These are phyloP conservation scores for Rhizopogon vinicolor DNA, from an alignment of 768 basidiomycete genomes.

Conservation along the genomic window DNA sequence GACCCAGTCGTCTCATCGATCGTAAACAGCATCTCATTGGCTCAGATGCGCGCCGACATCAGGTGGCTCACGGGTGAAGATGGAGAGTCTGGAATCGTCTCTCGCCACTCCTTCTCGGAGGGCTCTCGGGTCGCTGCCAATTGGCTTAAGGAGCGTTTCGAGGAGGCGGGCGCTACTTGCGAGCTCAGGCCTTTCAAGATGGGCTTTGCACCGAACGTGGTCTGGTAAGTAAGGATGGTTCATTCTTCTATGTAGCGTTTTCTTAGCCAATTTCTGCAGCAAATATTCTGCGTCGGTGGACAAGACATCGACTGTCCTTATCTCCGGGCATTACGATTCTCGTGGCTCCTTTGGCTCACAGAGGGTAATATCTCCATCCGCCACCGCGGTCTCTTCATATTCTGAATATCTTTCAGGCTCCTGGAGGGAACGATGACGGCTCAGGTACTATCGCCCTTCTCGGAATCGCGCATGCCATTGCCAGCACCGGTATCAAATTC, in stretches of 20 bases:
- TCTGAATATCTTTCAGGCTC: slow-evolving; percentile 16
- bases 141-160: slow-evolving; percentile 72
- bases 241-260: background rate
- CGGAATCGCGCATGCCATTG: slow-evolving; percentile 74
- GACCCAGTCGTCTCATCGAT: slow-evolving; percentile 63
- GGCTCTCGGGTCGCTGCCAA: slow-evolving; percentile 63
- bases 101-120: slow-evolving; percentile 76
- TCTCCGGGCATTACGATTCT: slow-evolving; percentile 89
- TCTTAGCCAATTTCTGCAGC: slow-evolving; percentile 28
- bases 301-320: slow-evolving; percentile 60
- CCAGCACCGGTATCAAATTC: slow-evolving; percentile 62
- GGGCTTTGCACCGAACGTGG: slow-evolving; percentile 83
- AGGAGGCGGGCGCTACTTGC: slow-evolving; percentile 73
- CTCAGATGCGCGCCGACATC: slow-evolving; percentile 65
- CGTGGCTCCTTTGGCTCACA: slow-evolving; percentile 87
- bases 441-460: slow-evolving; percentile 69
- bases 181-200: slow-evolving; percentile 56
- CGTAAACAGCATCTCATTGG: slow-evolving; percentile 62
- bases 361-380: slow-evolving; percentile 24
- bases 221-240: slow-evolving; percentile 52
- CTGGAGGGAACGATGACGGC: slow-evolving; percentile 62
- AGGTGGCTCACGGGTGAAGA: slow-evolving; percentile 86
- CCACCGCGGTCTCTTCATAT: background rate
- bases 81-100: slow-evolving; percentile 61
- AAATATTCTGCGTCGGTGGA: slow-evolving; percentile 50